Evolutionary conservation across 2,329 filamentous ascomycete genomes (phyloP).

Genomic region (Allantophomopsis lycopodina): DNA sequence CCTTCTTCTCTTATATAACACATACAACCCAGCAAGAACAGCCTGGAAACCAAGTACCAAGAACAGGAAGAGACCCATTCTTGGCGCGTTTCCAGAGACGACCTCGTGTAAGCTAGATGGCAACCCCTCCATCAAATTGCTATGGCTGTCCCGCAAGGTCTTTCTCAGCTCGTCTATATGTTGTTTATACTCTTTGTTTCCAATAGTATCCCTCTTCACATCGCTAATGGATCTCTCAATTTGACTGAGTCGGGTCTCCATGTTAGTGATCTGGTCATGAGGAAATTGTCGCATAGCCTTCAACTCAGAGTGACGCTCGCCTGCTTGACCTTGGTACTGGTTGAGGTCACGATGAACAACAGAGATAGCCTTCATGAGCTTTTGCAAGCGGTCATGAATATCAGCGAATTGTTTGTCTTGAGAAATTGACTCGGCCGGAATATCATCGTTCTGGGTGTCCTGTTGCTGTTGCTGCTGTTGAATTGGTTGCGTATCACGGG

Average conservation of each 20-base stretch:
- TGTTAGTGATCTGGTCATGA: not conserved
- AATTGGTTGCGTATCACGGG: slow-evolving; percentile 13
- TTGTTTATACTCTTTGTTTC: not conserved
- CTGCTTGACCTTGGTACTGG: slow-evolving; percentile 32
- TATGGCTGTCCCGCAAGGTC: slow-evolving; percentile 1
- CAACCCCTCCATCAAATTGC: slow-evolving; percentile 1
- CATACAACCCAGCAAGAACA: slow-evolving; percentile 11
- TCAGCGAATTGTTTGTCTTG: slow-evolving; percentile 60
- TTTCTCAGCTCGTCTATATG: slow-evolving; percentile 1
- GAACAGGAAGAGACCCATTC: slow-evolving; percentile 4
- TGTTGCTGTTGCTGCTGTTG: slow-evolving; percentile 19
- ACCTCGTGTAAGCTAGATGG: not conserved
- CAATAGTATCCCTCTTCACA: not conserved
- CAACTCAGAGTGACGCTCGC: slow-evolving; percentile 32
- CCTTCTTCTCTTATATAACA: slow-evolving; percentile 18
- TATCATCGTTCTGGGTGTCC: slow-evolving; percentile 14
- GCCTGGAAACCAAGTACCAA: slow-evolving; percentile 15
- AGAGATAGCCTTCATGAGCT: slow-evolving; percentile 53
- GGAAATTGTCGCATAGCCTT: not conserved
- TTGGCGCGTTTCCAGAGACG: slow-evolving; percentile 1
- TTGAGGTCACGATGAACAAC: slow-evolving; percentile 45
- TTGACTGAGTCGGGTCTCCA: slow-evolving; percentile 1
- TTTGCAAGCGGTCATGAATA: slow-evolving; percentile 71
- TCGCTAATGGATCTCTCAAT: not conserved
- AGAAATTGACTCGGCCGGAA: slow-evolving; percentile 24